These are phyloP conservation scores for Trichoderma koningii DNA, from an alignment of 2,329 filamentous ascomycete genomes.

Conservation along the genomic window DNA sequence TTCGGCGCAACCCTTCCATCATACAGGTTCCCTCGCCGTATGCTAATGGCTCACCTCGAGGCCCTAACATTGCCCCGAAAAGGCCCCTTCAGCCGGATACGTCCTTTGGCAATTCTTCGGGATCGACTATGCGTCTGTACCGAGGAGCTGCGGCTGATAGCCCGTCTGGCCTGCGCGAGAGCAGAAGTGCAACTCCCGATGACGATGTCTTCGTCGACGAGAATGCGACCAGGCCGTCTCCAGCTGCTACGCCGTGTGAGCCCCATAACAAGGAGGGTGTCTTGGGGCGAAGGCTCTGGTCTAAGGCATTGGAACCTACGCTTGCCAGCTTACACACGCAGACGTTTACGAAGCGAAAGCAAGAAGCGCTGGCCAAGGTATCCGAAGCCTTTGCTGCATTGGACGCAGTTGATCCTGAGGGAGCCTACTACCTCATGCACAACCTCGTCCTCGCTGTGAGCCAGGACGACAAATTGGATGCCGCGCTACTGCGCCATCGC, in stretches of 20 bases:
- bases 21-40: constrained; percentile 40
- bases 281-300: constrained; percentile 78
- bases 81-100: constrained; percentile 85
- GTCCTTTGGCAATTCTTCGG: constrained; percentile 83
- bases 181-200: constrained; percentile 42
- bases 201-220: constrained; percentile 58
- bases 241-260: constrained; percentile 51
- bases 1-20: constrained; percentile 51
- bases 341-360: constrained; percentile 65
- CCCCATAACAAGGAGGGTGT: constrained; percentile 76
- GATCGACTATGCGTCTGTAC: constrained; percentile 89
- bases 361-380: constrained; percentile 79
- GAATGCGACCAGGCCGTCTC: constrained; percentile 50
- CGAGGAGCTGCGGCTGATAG: constrained; percentile 77
- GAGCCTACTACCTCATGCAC: constrained; percentile 81
- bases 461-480: constrained; percentile 65
- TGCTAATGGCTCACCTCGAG: constrained; percentile 47
- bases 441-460: constrained; percentile 74
- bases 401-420: constrained; percentile 86
- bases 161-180: constrained; percentile 48
- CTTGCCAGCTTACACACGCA: constrained; percentile 87
- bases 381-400: constrained; percentile 84
- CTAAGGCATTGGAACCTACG: constrained; percentile 76
- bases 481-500: constrained; percentile 48
- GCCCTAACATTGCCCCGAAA: constrained; percentile 55